phyloP scores from a whole-genome alignment of 2,329 filamentous ascomycete species.

The Helotiales sp. region DNA sequence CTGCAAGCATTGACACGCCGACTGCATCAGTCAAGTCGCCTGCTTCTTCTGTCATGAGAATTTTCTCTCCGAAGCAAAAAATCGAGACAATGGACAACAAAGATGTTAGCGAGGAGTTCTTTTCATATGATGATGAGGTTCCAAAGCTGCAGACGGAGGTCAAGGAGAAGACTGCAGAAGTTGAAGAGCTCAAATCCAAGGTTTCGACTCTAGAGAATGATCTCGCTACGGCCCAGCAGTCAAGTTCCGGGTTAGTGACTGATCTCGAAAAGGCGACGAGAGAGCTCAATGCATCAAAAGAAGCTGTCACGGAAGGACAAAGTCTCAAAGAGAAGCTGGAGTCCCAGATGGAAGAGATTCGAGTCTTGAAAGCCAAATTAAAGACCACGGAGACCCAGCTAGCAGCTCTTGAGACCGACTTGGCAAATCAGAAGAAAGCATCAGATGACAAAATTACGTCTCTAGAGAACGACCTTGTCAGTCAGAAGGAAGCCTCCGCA shows the following conservation, averaged over 20 bases:
- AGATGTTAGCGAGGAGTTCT: conserved; percentile 71
- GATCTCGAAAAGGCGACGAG: conserved; percentile 44
- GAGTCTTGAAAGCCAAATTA: conserved; percentile 38
- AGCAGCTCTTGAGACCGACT: conserved; percentile 29
- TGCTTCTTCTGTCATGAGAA: conserved; percentile 53
- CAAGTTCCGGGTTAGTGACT: conserved; percentile 65
- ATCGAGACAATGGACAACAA: conserved; percentile 45
- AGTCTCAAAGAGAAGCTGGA: conserved; percentile 32
- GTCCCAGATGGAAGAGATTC: conserved; percentile 37
- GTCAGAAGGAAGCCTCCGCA: conserved; percentile 26
- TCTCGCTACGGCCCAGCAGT: conserved; percentile 73
- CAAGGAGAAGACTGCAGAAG: conserved; percentile 70
- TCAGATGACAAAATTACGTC: conserved; percentile 32
- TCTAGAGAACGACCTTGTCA: conserved; percentile 30
- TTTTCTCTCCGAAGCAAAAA: conserved; percentile 56
- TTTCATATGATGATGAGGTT: conserved; percentile 89
- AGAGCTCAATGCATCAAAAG: conserved; percentile 75
- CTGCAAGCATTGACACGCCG: conserved; percentile 36
- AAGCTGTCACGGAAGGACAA: conserved; percentile 52
- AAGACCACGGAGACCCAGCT: conserved; percentile 35
- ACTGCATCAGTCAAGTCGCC: conserved; percentile 52
- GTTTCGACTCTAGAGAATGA: conserved; percentile 72
- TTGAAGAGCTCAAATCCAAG: conserved; percentile 71
- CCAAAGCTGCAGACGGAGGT: conserved; percentile 80
- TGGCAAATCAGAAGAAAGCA: conserved; percentile 34